Base-by-base conservation (phyloP, 169 alveolate species). In the Eimeria zaria region DNA sequence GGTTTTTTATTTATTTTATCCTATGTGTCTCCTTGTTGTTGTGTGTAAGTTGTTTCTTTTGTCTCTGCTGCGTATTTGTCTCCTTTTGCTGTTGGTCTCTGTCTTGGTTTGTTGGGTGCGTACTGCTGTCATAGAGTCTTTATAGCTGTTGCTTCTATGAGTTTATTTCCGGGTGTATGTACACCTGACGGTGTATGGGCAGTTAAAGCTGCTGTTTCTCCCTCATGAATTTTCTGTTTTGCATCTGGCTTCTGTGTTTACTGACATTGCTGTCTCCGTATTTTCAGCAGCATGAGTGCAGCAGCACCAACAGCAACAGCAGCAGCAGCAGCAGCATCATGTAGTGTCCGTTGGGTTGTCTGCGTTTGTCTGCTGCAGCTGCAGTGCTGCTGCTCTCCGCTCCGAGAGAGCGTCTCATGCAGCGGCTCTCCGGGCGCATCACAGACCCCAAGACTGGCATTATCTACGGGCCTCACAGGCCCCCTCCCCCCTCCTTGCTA, bases 281-380 rank as follows among this genome's bases (percentile, higher is more conserved):
- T n/a, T n/a, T n/a, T n/a, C n/a, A n/a, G n/a, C n/a, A n/a, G n/a
- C n/a, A n/a, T n/a, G n/a, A n/a, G n/a, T n/a, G n/a, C n/a, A n/a
- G n/a, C n/a, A n/a, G 60, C 60, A 51, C 7, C 14, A 9, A 14
- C 14, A 51, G 20, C 60, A 14, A 9, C 60, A 51, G 60, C 60
- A 51, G 60, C 60, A 51, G 7, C 60, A 51, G 7, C 60, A 51
- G 7, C 60, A 51, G 60, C 60, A 51, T 51, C 60, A 51, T 7
- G 7, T 9, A 51, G 60, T 51, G 14, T 51, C 7, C 7, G 14
- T 51, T 12, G 36, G 74, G 12, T 6, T n/a, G 74, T 73, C 3
- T 78, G 88, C 41, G 58, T 78, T 41, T 51, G 60, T 51, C 60
- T 39, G 88, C 88, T 78, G 88, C 88, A 78, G 88, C 67, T 78